These are phyloP conservation scores for Penicillium sp. DNA, from an alignment of 2,329 filamentous ascomycete species.

Conservation along the genomic window DNA sequence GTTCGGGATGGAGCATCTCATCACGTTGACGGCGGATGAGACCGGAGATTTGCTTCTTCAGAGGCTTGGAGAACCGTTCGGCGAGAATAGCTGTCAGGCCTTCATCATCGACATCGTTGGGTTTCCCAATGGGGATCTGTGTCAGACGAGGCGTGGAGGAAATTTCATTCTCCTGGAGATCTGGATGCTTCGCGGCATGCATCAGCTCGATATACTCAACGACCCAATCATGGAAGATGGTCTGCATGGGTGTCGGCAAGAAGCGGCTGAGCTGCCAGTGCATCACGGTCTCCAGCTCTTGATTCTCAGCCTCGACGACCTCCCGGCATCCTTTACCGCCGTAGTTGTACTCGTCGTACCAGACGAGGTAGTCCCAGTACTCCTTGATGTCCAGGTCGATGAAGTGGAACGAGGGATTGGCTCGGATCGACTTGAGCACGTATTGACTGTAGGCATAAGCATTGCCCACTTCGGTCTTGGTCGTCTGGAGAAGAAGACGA, in stretches of 20 bases:
- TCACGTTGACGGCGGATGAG: constrained; percentile 87
- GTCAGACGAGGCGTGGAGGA: constrained; percentile 65
- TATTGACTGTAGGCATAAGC: constrained; percentile 97
- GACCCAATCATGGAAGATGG: constrained; percentile 88
- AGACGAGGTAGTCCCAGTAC: constrained; percentile 98
- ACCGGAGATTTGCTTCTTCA: constrained; percentile 84
- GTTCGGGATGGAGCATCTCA: constrained; percentile 86
- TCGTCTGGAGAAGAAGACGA: constrained; percentile 88
- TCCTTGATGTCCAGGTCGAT: constrained; percentile 97
- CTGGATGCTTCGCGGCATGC: constrained; percentile 80
- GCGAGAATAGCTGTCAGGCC: constrained; percentile 71
- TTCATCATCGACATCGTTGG: constrained; percentile 65
- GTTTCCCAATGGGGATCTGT: constrained; percentile 65
- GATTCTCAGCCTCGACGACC: constrained; percentile 76
- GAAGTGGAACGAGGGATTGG: constrained; percentile 94
- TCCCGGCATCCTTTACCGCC: constrained; percentile 89
- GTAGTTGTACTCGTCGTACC: constrained; percentile 99
- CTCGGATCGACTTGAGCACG: constrained; percentile 95
- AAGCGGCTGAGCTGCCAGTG: constrained; percentile 97
- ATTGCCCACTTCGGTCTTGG: constrained; percentile 94
- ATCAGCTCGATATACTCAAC: constrained; percentile 95
- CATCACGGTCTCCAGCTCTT: constrained; percentile 90
- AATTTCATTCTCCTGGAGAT: constrained; percentile 58
- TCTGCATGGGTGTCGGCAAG: constrained; percentile 78
- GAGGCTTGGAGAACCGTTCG: constrained; percentile 82